These are phyloP conservation scores for Colletotrichum liriopes DNA, from an alignment of 2,329 filamentous ascomycete genomes.

Conservation along the genomic window DNA sequence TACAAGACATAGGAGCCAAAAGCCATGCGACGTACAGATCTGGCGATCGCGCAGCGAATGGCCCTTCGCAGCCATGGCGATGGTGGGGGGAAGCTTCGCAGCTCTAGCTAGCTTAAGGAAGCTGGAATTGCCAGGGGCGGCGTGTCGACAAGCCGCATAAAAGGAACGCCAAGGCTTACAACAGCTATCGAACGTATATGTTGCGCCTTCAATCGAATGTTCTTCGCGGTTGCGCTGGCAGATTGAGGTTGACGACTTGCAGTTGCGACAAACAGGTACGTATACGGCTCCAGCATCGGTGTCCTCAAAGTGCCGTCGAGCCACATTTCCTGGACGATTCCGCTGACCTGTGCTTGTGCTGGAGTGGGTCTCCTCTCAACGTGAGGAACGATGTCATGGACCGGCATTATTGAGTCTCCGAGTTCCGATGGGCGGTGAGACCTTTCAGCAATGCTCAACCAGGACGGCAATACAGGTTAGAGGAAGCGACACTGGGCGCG, in stretches of 20 bases:
- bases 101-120: constrained; percentile 40
- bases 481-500: not conserved
- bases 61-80: constrained; percentile 62
- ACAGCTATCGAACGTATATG: constrained; percentile 12
- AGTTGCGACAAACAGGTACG: constrained; percentile 36
- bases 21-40: constrained; percentile 56
- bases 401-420: constrained; percentile 34
- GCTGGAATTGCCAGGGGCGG: constrained; percentile 3
- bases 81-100: constrained; percentile 41
- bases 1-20: not conserved
- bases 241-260: constrained; percentile 25
- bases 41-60: constrained; percentile 67
- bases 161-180: constrained; percentile 8
- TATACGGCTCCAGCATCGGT: constrained; percentile 42
- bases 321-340: constrained; percentile 41
- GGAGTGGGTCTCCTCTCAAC: constrained; percentile 8
- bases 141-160: constrained; percentile 18
- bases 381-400: constrained; percentile 28
- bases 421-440: constrained; percentile 23
- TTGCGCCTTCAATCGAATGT: constrained; percentile 19
- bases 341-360: constrained; percentile 26
- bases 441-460: not conserved
- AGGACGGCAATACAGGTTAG: not conserved
- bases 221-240: constrained; percentile 18
- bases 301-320: constrained; percentile 41